Evolutionary conservation across 2,329 filamentous ascomycete genomes (phyloP), one percentile per base, ranked within the genome.

Genomic region (Samsoniella hepiali): DNA sequence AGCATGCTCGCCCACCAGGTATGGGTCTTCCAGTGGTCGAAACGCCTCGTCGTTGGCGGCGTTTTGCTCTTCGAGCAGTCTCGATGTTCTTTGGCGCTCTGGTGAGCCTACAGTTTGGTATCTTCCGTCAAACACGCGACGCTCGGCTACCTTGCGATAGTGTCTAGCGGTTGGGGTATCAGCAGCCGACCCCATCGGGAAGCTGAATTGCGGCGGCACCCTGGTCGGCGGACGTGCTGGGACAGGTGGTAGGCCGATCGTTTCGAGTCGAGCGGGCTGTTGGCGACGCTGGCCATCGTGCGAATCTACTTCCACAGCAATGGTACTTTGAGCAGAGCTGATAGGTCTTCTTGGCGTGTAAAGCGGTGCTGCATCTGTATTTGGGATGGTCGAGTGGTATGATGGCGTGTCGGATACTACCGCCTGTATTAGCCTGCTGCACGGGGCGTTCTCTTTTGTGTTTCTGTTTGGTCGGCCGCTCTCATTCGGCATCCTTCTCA

Each of bases 1-100:
- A 3, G 87, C 88, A 58, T 81, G 81, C 74, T 89, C 87, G 40
- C 88, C 88, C 2, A 90, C 88, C 10, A 90, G 76, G 63, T 87
- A 82, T 0, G 87, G 88, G 67, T 90, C 88, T 73, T 91, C 88
- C 22, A 88, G 78, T 3, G 85, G 86, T 7, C 81, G 78, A 72
- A 72, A 55, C 69, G 68, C 40, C 31, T 64, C 42, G 34, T 69
- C 62, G 50, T 61, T 47, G n/a, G 45, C 47, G 17, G 36, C 36
- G 15, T 62, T 55, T 3, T 49, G 44, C 31, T 58, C 59, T n/a
- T 61, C 53, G n/a, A 36, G n/a, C 13, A 50, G 11, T 50, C 54
- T 51, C 3, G 47, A 22, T 17, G 53, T 34, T 29, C 53, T 58
- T 42, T 61, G 63, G 32, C 58, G 51, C 51, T 54, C 40, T n/a